Evolutionary conservation across 768 basidiomycete genomes (phyloP), one percentile per base, ranked within the genome.

Genomic region (Infundibulicybe gibba): DNA sequence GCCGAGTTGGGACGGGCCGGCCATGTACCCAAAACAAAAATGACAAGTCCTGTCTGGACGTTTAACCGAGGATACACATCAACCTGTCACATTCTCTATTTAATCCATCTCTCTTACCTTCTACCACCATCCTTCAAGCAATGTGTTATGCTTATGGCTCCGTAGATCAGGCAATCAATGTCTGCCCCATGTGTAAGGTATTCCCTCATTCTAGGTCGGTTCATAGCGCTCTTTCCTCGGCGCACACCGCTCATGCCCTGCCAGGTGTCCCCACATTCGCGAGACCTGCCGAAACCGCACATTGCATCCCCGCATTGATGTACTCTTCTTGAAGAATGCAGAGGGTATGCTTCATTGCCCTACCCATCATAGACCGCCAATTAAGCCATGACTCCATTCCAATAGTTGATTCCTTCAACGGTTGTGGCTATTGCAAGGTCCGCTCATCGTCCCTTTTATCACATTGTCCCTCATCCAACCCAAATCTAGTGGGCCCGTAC

Each of bases 341-440:
- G 90, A 91, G 77, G 87, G 88, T 89, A 59, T 51, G 68, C 68
- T 52, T 46, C 56, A 40, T 50, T 48, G 45, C 49, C 43, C 41
- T 52, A 56, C 47, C 59, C 41, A 48, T 56, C 52, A 45, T 48
- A 15, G 48, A 44, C 35, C 49, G 44, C 50, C 49, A 25, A 8
- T 8, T 8, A 25, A 25, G 8, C 25, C 25, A 25, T 51, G 49
- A 35, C 44, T 51, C 46, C 33, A 50, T 38, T 48, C 54, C 38
- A n/a, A n/a, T 61, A 89, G 87, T 91, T 55, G 80, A 85, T 59
- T 80, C 80, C 32, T 90, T 90, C 72, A 89, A 86, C 56, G 87
- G 88, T 41, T 92, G 90, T 62, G 90, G 90, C 17, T 93, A 80
- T 65, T 93, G 90, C 85, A 93, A 91, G 83, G 90, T 90, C 49